These are phyloP conservation scores for Xylaria sp. DNA, from an alignment of 2,329 filamentous ascomycete species.

Conservation along the genomic window DNA sequence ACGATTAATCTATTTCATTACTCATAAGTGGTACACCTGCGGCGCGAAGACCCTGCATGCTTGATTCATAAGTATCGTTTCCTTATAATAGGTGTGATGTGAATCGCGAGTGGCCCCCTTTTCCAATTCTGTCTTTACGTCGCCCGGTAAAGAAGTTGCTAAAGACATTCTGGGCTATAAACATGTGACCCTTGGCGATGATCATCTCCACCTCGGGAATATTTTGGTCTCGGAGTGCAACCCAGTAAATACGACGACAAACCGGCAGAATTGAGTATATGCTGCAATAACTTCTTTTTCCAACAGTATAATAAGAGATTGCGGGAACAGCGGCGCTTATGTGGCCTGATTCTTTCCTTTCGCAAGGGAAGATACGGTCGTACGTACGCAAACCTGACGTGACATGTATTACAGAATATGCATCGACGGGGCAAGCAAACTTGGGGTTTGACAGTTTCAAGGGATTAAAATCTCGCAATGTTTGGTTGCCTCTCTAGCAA, in stretches of 20 bases:
- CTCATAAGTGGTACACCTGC: not conserved
- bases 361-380: not conserved
- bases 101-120: too few species aligned
- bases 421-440: not conserved
- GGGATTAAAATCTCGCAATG: not conserved
- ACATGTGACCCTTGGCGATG: not conserved
- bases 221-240: constrained; percentile 2
- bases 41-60: too few species aligned
- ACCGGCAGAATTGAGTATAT: constrained; percentile 21
- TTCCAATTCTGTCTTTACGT: too few species aligned
- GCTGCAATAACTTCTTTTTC: not conserved
- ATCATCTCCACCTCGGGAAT: constrained; percentile 25
- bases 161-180: not conserved
- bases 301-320: not conserved
- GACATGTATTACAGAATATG: not conserved
- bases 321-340: not conserved
- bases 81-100: too few species aligned
- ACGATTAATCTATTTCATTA: not conserved
- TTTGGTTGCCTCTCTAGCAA: not conserved
- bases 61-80: too few species aligned
- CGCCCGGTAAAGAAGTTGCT: too few species aligned
- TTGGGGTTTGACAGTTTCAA: not conserved
- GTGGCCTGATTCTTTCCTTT: not conserved
- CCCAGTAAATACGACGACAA: constrained; percentile 10
- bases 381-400: not conserved